Base-by-base conservation (phyloP, 1,284 basidiomycete genomes). In the Phaffia rhodozyma region DNA sequence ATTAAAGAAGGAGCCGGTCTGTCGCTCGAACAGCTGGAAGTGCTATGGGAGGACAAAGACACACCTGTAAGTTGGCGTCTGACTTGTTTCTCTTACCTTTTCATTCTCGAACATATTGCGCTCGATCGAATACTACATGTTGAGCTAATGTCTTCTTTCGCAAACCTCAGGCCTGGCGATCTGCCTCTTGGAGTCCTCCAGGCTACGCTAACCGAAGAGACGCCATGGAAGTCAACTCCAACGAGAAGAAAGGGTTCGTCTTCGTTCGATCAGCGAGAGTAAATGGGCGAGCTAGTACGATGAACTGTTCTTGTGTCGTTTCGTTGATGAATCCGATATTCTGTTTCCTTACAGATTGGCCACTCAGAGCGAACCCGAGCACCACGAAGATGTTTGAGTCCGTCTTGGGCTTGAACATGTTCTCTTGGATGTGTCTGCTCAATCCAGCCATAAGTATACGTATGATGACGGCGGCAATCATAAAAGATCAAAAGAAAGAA, bases 1-100 rank as follows among this genome's bases (percentile, higher is more conserved):
- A 34, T 65, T 34, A 65, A 65, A 38, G 63, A 65, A 48, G 59
- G 58, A 1, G 30, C 58, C 16, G 63, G 63, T 23, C 59, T 65
- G 21, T 51, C 47, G 4, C 59, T 65, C 21, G 63, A 65, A 38
- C 58, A 60, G n/a, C 27, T 60, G 21, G 32, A 60, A 18, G n/a
- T 25, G 1, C 30, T 63, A 1, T 63, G 62, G 62, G 62, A 63
- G n/a, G 61, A 63, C 34, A 23, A 55, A 13, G 49, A 53, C 5
- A 61, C 55, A 0, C 55, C 54, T 13, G 59, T 43, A 43, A 43
- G 38, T 16, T 43, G 2, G 38, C 38, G 38, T 43, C 7, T 16
- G 16, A 43, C 13, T 7, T 43, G 38, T 43, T 43, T 7, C 5
- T 16, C 16, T 43, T 43, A 2, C 16, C 38, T 43, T 43, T 11